These are phyloP conservation scores for Ascomycota sp. DNA, from an alignment of 2,329 filamentous ascomycete genomes.

Conservation along the genomic window DNA sequence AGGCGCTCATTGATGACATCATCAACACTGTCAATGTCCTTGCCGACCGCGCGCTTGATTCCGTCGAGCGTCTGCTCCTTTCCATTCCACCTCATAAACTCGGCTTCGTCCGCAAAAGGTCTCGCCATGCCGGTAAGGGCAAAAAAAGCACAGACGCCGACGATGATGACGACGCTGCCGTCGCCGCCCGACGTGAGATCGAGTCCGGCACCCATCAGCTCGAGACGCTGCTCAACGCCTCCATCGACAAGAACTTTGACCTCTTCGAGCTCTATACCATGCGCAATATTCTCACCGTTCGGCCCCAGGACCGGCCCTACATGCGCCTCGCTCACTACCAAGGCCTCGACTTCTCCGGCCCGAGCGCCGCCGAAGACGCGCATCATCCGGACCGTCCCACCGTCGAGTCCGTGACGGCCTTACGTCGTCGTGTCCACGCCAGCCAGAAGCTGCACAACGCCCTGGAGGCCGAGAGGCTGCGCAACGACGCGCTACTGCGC, in stretches of 20 bases:
- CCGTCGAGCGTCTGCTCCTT: constrained; percentile 65
- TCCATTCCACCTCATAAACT: constrained; percentile 53
- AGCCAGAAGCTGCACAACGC: constrained; percentile 55
- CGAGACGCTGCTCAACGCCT: constrained; percentile 61
- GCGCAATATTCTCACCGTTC: constrained; percentile 59
- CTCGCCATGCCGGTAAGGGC: too few relatives aligned
- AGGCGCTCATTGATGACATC: constrained; percentile 93
- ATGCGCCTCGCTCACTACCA: constrained; percentile 74
- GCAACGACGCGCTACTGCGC: constrained; percentile 50
- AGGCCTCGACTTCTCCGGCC: constrained; percentile 37
- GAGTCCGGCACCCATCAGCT: constrained; percentile 74
- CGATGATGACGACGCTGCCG: constrained; percentile 11
- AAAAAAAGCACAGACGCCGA: too few relatives aligned
- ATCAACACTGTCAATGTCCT: constrained; percentile 93
- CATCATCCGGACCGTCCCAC: constrained; percentile 23
- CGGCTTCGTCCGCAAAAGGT: too few relatives aligned
- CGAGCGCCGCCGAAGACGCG: too few relatives aligned
- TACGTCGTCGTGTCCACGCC: constrained; percentile 56
- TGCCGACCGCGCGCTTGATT: constrained; percentile 73
- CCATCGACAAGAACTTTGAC: constrained; percentile 71
- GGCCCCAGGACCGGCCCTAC: constrained; percentile 51
- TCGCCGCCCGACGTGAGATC: constrained; percentile 42
- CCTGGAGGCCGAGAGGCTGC: constrained; percentile 46
- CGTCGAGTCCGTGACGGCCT: constrained; percentile 46
- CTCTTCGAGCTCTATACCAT: constrained; percentile 78